phyloP scores from a whole-genome alignment of 164 flowering plant species.

The Cinnamomum chago region DNA sequence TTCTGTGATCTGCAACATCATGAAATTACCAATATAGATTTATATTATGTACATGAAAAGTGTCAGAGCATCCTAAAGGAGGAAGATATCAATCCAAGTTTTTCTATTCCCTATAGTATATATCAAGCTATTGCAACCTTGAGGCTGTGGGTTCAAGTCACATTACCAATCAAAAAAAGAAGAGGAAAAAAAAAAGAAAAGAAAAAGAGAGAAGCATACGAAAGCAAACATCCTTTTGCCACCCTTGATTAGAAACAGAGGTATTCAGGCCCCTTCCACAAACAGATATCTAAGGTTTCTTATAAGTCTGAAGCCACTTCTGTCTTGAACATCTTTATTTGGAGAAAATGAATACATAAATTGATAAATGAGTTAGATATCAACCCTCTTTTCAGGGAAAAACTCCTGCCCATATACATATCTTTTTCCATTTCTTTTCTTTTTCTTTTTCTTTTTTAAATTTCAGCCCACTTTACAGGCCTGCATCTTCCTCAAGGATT shows the following conservation, averaged over 20 bases:
- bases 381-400: neutral
- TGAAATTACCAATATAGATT: neutral
- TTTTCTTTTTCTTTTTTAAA: no score
- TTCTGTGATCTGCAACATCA: conserved; percentile 79
- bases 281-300: neutral
- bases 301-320: neutral
- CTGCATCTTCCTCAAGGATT: no score
- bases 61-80: neutral
- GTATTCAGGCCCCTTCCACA: neutral
- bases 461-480: neutral
- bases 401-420: neutral
- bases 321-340: neutral
- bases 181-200: no score
- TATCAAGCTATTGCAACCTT: no score
- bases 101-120: no score
- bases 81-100: neutral
- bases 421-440: no score
- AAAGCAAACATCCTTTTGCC: no score
- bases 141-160: no score
- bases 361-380: neutral
- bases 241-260: neutral
- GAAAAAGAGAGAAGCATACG: neutral
- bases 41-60: neutral
- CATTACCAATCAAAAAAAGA: no score
- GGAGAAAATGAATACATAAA: neutral